These are phyloP conservation scores for Nicotiana knightiana DNA, from an alignment of 257 asterid species.

Conservation along the genomic window DNA sequence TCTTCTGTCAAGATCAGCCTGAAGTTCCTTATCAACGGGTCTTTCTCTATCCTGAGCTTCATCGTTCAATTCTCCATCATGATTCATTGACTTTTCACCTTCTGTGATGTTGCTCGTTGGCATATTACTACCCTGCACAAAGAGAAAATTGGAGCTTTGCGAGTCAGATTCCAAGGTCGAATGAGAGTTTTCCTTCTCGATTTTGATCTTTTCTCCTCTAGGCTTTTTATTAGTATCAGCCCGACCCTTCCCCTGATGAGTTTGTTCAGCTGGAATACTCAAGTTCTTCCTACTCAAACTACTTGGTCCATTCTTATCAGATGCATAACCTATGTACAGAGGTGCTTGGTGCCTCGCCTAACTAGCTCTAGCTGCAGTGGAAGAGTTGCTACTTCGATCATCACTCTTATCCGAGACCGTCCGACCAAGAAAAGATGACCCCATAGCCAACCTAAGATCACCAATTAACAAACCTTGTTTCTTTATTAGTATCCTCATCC, in stretches of 20 bases:
- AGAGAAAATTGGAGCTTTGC: conserved; percentile 57
- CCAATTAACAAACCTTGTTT: conserved; percentile 28
- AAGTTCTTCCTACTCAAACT: conserved; percentile 39
- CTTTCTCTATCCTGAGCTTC: conserved; percentile 35
- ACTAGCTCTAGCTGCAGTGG: conserved; percentile 17
- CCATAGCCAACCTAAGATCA: conserved; percentile 26
- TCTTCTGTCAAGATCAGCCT: conserved; percentile 33
- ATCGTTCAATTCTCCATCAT: conserved; percentile 46
- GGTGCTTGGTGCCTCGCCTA: neutral
- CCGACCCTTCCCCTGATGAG: conserved; percentile 35
- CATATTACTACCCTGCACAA: conserved; percentile 54
- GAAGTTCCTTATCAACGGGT: conserved; percentile 30
- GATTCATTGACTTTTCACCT: conserved; percentile 32
- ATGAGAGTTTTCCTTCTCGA: conserved; percentile 74
- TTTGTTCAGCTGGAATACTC: conserved; percentile 28
- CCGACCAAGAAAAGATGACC: conserved; percentile 28
- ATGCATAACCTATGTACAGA: neutral
- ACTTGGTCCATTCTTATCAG: conserved; percentile 28
- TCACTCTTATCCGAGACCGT: conserved; percentile 51
- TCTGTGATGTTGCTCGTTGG: conserved; percentile 34
- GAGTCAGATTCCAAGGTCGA: conserved; percentile 91
- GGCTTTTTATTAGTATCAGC: conserved; percentile 42
- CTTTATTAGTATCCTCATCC: conserved; percentile 27
- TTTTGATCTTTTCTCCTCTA: conserved; percentile 61
- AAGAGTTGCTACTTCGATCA: conserved; percentile 51